A percentile compares a stretch with the other conserved stretches of the same genome.
Conservation (phyloP, 1,284 basidiomycete species). For the Rhodofomes roseus region DNA sequence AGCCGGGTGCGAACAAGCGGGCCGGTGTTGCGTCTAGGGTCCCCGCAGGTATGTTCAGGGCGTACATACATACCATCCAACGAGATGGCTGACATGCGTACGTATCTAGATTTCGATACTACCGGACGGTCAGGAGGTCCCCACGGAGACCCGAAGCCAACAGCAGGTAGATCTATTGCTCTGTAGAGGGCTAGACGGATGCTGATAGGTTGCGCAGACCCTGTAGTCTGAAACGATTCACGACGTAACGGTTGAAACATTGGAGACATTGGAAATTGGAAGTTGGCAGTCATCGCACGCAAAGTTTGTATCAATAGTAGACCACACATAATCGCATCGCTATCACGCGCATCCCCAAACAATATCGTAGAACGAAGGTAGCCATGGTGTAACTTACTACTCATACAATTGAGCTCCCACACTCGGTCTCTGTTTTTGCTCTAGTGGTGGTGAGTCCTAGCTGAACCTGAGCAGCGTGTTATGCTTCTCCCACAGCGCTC, state of each 20-base stretch:
- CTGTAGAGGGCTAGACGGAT: background rate
- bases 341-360: background rate
- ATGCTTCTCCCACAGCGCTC: constrained; percentile 30
- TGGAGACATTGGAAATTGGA: background rate
- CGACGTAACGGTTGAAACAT: no score
- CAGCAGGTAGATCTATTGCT: background rate
- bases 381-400: no score
- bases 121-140: background rate
- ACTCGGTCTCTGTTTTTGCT: no score
- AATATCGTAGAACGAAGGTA: no score
- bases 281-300: background rate
- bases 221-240: background rate
- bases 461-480: no score
- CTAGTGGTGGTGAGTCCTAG: no score
- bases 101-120: constrained; percentile 5
- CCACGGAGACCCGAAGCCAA: constrained; percentile 1
- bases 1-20: constrained; percentile 16
- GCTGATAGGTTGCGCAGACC: background rate
- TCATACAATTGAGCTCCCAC: no score
- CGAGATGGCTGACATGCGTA: background rate
- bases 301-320: background rate
- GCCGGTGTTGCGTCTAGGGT: constrained; percentile 12
- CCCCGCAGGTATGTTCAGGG: constrained; percentile 2
- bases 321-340: background rate
- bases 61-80: background rate